Evolutionary conservation across 2,329 filamentous ascomycete genomes (phyloP).

Genomic region (Keithomyces neogunnii): DNA sequence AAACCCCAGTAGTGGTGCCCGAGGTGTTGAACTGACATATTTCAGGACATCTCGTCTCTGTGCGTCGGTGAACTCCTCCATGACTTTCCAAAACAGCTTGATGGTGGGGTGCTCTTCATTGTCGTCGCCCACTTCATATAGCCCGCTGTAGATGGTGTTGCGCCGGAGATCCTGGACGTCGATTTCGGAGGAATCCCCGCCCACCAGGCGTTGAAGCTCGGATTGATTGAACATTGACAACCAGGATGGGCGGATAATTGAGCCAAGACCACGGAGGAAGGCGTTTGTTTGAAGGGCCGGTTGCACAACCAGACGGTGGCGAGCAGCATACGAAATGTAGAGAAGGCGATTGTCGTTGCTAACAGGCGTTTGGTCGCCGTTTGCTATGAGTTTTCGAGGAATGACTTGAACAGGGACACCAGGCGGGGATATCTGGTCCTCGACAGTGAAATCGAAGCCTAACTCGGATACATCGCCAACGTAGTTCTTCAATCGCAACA

Average conservation of each 20-base stretch:
- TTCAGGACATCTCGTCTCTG: conserved; percentile 83
- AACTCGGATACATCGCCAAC: conserved; percentile 63
- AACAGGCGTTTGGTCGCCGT: conserved; percentile 68
- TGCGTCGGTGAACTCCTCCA: conserved; percentile 64
- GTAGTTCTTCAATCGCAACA: conserved; percentile 78
- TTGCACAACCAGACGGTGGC: conserved; percentile 77
- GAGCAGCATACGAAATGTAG: conserved; percentile 89
- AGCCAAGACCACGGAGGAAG: conserved; percentile 76
- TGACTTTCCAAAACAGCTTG: conserved; percentile 83
- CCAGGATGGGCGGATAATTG: conserved; percentile 88
- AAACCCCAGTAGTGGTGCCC: conserved; percentile 85
- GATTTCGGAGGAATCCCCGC: conserved; percentile 78
- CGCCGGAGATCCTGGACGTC: conserved; percentile 76
- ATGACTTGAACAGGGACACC: conserved; percentile 47
- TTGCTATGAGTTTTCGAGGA: conserved; percentile 66
- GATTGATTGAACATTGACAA: conserved; percentile 97
- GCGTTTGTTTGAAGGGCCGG: conserved; percentile 74
- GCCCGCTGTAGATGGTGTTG: conserved; percentile 80
- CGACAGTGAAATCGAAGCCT: conserved; percentile 80
- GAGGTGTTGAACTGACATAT: conserved; percentile 89
- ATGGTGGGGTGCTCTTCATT: conserved; percentile 77
- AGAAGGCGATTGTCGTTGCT: conserved; percentile 87
- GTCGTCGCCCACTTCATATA: conserved; percentile 87
- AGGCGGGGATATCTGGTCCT: conserved; percentile 51
- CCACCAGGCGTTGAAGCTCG: conserved; percentile 87